Evolutionary conservation across 768 basidiomycete genomes (phyloP).

Genomic region (Lactarius tabidus): DNA sequence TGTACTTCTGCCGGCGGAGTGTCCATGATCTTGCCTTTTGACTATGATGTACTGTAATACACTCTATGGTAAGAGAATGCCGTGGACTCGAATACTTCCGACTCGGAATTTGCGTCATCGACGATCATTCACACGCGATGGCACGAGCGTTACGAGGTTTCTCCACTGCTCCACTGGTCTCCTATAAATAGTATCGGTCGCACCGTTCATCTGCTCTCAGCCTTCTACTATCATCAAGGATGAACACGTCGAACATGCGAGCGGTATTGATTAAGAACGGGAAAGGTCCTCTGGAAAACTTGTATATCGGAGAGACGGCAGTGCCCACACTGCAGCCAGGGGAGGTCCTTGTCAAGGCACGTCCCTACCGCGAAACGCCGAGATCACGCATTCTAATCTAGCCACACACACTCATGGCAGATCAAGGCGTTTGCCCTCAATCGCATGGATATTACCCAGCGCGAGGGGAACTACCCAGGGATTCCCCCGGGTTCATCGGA

Average conservation of each 20-base stretch:
- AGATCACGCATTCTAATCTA: neutral
- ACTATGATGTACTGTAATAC: too few relatives aligned
- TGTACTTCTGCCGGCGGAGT: too few relatives aligned
- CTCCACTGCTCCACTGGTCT: too few relatives aligned
- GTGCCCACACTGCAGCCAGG: constrained; percentile 54
- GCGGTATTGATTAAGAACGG: constrained; percentile 75
- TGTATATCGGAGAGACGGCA: constrained; percentile 70
- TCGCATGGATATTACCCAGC: constrained; percentile 77
- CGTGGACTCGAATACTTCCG: too few relatives aligned
- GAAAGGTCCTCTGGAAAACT: constrained; percentile 68
- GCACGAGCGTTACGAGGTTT: too few relatives aligned
- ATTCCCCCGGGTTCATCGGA: constrained; percentile 69
- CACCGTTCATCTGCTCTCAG: neutral
- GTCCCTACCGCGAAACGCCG: constrained; percentile 26
- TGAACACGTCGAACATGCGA: neutral
- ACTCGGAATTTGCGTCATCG: too few relatives aligned
- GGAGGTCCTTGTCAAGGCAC: constrained; percentile 78
- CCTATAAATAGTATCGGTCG: too few relatives aligned
- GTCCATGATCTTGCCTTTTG: too few relatives aligned
- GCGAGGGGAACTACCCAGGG: constrained; percentile 63
- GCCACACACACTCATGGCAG: constrained; percentile 36
- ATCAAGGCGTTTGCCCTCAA: constrained; percentile 85
- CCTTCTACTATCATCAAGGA: neutral
- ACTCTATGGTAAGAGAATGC: too few relatives aligned
- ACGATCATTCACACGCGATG: too few relatives aligned